phyloP scores from a whole-genome alignment of 371 early-diverging fungal species.

The Mucor indicus region DNA sequence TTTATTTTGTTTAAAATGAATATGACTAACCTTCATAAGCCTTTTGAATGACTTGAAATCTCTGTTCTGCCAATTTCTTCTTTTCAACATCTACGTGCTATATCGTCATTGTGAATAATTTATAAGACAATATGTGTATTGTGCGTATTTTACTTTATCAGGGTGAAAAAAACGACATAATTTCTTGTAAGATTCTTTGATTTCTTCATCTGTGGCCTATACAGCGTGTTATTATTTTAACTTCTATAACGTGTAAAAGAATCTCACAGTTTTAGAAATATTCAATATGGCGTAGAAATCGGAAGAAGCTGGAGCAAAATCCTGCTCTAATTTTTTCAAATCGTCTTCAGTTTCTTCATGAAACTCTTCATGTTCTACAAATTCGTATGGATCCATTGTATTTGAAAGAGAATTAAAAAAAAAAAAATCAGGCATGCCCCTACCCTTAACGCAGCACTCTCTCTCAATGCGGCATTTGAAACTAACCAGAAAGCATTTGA shows the following conservation, averaged over 20 bases:
- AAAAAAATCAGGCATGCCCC: slow-evolving; percentile 3
- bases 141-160: slow-evolving; percentile 57
- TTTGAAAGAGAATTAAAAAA: neutral
- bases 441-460: neutral
- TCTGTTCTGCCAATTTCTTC: slow-evolving; percentile 60
- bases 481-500: neutral
- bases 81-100: slow-evolving; percentile 56
- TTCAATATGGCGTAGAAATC: slow-evolving; percentile 88
- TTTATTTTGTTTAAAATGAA: neutral
- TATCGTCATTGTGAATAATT: neutral
- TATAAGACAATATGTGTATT: neutral
- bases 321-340: slow-evolving; percentile 37
- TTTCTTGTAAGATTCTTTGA: slow-evolving; percentile 82
- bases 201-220: slow-evolving; percentile 82
- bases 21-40: slow-evolving; percentile 80
- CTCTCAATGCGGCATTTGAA: neutral
- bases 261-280: slow-evolving; percentile 70
- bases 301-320: slow-evolving; percentile 44
- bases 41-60: slow-evolving; percentile 81
- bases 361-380: slow-evolving; percentile 26
- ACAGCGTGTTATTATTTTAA: neutral
- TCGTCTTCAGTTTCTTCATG: slow-evolving; percentile 37
- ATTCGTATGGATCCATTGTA: slow-evolving; percentile 57
- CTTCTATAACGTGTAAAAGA: neutral
- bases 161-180: slow-evolving; percentile 87